Evolutionary conservation across 2,329 filamentous ascomycete genomes (phyloP).

Genomic region (Byssoonygena ceratinophila): DNA sequence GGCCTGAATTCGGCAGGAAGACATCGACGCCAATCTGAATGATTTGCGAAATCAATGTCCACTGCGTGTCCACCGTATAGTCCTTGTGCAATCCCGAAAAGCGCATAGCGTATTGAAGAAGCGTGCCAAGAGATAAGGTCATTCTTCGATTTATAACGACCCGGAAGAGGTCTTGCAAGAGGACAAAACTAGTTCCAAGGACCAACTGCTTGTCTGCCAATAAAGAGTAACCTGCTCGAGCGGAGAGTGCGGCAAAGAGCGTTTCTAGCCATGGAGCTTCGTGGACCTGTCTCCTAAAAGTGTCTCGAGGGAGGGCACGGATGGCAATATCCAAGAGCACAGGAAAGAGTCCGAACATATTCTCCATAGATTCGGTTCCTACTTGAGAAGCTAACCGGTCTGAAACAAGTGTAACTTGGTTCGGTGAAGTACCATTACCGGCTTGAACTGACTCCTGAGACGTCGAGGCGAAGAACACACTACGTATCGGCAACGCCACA

Average conservation of each 20-base stretch:
- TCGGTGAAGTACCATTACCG: conserved; percentile 27
- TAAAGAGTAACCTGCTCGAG: conserved; percentile 30
- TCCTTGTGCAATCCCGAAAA: conserved; percentile 34
- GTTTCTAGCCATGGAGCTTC: conserved; percentile 43
- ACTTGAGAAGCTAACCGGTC: conserved; percentile 31
- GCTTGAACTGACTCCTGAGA: conserved; percentile 27
- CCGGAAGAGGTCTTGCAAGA: conserved; percentile 32
- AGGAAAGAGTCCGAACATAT: conserved; percentile 26
- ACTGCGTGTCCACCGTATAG: conserved; percentile 25
- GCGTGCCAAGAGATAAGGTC: conserved; percentile 31
- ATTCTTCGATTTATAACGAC: conserved; percentile 32
- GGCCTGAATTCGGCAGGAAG: conserved; percentile 36
- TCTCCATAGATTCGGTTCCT: conserved; percentile 16
- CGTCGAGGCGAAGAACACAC: conserved; percentile 26
- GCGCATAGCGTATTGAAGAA: conserved; percentile 31
- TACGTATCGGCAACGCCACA: conserved; percentile 33
- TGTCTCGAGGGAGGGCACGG: conserved; percentile 36
- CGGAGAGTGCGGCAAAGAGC: conserved; percentile 37
- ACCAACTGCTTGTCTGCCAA: conserved; percentile 19
- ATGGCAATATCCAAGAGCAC: conserved; percentile 39
- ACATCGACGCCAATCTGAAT: conserved; percentile 35
- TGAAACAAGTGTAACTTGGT: conserved; percentile 28
- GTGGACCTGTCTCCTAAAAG: conserved; percentile 34
- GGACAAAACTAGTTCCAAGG: conserved; percentile 15
- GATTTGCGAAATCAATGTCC: conserved; percentile 34